Conservation (phyloP, 768 basidiomycete genomes). For the Naematelia aurantialba region DNA sequence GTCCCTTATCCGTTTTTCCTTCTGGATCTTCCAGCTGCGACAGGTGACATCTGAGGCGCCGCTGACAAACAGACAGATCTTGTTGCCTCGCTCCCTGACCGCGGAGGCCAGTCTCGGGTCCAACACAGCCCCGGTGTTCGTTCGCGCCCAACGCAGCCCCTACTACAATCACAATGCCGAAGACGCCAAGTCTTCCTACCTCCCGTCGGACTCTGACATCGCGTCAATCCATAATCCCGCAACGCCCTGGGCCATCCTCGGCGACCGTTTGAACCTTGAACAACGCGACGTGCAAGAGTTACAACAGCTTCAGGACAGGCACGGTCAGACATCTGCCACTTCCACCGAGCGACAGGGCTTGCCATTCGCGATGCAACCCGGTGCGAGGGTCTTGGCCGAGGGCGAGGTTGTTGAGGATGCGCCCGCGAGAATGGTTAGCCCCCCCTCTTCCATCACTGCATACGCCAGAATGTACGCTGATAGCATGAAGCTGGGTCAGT, state of each 20-base stretch:
- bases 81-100: constrained; percentile 30
- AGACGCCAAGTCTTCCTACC: background rate
- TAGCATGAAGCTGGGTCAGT: constrained; percentile 18
- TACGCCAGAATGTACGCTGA: background rate
- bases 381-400: constrained; percentile 17
- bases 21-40: constrained; percentile 7
- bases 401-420: constrained; percentile 12
- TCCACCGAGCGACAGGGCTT: background rate
- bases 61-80: constrained; percentile 16
- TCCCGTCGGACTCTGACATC: background rate
- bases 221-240: background rate
- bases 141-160: constrained; percentile 14
- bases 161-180: background rate
- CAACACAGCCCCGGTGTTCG: constrained; percentile 21
- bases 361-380: constrained; percentile 29
- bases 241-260: constrained; percentile 29
- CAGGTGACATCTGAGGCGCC: background rate
- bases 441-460: background rate
- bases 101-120: constrained; percentile 14
- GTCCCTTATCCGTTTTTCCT: background rate
- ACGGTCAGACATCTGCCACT: background rate
- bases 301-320: constrained; percentile 9
- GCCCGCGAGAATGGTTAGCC: constrained; percentile 16
- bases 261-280: constrained; percentile 33
- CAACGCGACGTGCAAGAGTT: constrained; percentile 16